phyloP scores from a whole-genome alignment of 2,329 filamentous ascomycete species.

The Dothidotthia symphoricarpi region DNA sequence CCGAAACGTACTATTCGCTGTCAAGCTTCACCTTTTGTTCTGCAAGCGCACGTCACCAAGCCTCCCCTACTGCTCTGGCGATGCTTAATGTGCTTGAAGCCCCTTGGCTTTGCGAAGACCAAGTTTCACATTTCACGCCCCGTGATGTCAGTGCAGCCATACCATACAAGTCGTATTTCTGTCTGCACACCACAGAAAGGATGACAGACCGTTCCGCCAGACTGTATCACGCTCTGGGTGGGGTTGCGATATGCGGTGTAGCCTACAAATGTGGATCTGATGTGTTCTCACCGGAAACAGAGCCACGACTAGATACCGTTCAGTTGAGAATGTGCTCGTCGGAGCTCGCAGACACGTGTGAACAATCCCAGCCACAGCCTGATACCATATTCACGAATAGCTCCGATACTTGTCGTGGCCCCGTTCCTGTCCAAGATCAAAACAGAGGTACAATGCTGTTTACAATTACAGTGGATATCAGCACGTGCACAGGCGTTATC shows the following conservation, averaged over 20 bases:
- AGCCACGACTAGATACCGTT: no score
- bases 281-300: no score
- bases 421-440: background rate
- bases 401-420: background rate
- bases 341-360: no score
- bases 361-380: no score
- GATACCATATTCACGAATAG: no score
- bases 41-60: slow-evolving; percentile 27
- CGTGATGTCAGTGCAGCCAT: slow-evolving; percentile 21
- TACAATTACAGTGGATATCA: slow-evolving; percentile 3
- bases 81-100: slow-evolving; percentile 16
- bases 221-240: no score
- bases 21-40: background rate
- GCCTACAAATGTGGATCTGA: no score
- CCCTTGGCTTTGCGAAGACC: slow-evolving; percentile 19
- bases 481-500: slow-evolving; percentile 29
- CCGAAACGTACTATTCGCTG: slow-evolving; percentile 3
- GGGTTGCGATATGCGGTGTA: no score
- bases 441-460: background rate
- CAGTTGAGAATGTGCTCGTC: no score
- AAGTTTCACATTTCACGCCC: slow-evolving; percentile 16
- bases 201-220: no score
- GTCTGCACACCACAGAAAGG: background rate
- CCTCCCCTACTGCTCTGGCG: slow-evolving; percentile 12
- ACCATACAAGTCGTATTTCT: background rate